A percentile compares a stretch with the other conserved stretches of the same genome.
Evolutionary conservation across 352 stramenopile genomes (phyloP).

Genomic region (Aphanomyces invadans): DNA sequence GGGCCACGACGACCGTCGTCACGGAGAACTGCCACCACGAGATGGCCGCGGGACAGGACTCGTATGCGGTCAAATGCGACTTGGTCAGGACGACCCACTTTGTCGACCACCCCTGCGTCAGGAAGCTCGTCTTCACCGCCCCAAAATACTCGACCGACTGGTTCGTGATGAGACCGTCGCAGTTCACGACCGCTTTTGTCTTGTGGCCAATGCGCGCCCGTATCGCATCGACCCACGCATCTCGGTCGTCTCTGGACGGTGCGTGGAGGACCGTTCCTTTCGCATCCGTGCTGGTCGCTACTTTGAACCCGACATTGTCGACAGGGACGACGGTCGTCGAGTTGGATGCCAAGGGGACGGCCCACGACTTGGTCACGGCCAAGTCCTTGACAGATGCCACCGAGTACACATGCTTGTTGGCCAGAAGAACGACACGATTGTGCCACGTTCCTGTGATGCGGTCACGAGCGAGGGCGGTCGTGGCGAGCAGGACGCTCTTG

Average conservation of each 20-base stretch:
- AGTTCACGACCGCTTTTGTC: too few species aligned
- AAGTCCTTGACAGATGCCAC: slow-evolving; percentile 54
- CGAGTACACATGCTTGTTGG: slow-evolving; percentile 60
- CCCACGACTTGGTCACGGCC: slow-evolving; percentile 59
- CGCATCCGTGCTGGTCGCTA: background rate
- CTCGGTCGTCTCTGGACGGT: slow-evolving; percentile 56
- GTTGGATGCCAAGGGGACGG: slow-evolving; percentile 43
- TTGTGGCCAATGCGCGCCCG: background rate
- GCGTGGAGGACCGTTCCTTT: slow-evolving; percentile 23
- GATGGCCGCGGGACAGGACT: background rate
- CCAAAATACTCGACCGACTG: slow-evolving; percentile 77
- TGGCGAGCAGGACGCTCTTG: slow-evolving; percentile 53
- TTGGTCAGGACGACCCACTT: slow-evolving; percentile 8
- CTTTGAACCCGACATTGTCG: background rate
- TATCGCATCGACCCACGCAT: slow-evolving; percentile 50
- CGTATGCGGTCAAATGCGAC: background rate
- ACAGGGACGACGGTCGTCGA: slow-evolving; percentile 36
- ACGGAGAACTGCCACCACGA: background rate
- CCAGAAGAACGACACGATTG: slow-evolving; percentile 63
- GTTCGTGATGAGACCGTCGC: background rate
- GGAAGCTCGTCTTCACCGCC: slow-evolving; percentile 44
- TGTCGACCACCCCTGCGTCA: slow-evolving; percentile 1
- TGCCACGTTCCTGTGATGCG: slow-evolving; percentile 69
- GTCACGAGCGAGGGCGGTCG: slow-evolving; percentile 66
- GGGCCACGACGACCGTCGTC: background rate